Evolutionary conservation across 495 filamentous ascomycete species (phyloP).

Genomic region (Pseudevernia furfuracea): DNA sequence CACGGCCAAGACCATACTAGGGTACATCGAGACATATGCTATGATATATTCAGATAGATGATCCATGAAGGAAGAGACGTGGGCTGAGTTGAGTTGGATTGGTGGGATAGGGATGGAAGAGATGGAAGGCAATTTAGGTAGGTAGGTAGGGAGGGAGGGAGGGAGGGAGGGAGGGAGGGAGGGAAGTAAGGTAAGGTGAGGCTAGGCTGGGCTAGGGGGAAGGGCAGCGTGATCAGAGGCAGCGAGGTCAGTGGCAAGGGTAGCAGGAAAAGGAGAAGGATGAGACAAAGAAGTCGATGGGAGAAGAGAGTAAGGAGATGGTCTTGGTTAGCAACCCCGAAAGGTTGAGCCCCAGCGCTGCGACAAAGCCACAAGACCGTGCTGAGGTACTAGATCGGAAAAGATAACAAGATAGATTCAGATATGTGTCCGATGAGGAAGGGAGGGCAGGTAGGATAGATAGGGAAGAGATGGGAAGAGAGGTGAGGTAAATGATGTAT

Average conservation of each 20-base stretch:
- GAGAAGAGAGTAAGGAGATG: background rate
- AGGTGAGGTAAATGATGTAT: background rate
- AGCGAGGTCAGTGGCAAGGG: too few species aligned
- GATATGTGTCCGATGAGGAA: background rate
- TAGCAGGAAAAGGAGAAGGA: too few species aligned
- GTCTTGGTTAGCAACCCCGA: slow-evolving; percentile 3
- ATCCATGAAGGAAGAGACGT: background rate
- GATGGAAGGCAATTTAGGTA: background rate
- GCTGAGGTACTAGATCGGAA: slow-evolving; percentile 4
- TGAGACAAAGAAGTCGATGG: background rate
- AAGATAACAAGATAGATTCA: background rate
- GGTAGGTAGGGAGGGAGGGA: too few species aligned
- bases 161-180: too few species aligned
- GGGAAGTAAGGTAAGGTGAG: too few species aligned
- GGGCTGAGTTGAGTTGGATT: background rate
- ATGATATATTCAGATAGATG: background rate
- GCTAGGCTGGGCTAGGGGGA: too few species aligned
- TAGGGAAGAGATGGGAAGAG: background rate
- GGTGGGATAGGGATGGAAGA: background rate
- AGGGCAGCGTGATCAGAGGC: background rate
- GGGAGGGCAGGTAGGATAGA: background rate
- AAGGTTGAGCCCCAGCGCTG: slow-evolving; percentile 1
- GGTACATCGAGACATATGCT: background rate
- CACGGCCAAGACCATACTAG: background rate
- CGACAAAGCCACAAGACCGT: slow-evolving; percentile 6